Conservation (phyloP, 129 eudicot species). For the Tagetes erecta region DNA sequence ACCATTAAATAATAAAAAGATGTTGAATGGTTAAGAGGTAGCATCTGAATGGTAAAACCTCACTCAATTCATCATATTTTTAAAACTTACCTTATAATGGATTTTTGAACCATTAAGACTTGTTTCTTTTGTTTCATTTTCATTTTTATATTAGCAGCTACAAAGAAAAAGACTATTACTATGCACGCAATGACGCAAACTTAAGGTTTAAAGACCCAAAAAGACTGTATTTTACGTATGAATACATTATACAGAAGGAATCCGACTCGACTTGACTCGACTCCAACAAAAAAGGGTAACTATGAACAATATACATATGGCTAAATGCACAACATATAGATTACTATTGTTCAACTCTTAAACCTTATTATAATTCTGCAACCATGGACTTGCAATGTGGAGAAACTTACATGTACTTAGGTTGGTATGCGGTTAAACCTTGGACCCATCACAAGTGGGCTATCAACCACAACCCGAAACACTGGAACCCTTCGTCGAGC, state of each 20-base stretch:
- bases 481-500: constrained; percentile 37
- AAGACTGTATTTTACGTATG: constrained; percentile 1
- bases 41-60: too few species aligned
- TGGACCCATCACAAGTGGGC: constrained; percentile 24
- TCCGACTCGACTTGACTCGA: background rate
- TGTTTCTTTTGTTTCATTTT: too few species aligned
- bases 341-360: constrained; percentile 4
- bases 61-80: too few species aligned
- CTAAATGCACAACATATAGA: constrained; percentile 1
- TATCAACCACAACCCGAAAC: constrained; percentile 37
- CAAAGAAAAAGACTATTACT: too few species aligned
- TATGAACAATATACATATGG: background rate
- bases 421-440: constrained; percentile 20
- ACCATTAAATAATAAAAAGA: too few species aligned
- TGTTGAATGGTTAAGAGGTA: too few species aligned
- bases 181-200: too few species aligned
- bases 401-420: constrained; percentile 17
- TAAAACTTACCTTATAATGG: too few species aligned
- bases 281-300: constrained; percentile 5
- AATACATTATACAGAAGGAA: background rate
- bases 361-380: constrained; percentile 20
- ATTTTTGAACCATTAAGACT: too few species aligned
- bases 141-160: too few species aligned
- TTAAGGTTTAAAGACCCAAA: background rate
- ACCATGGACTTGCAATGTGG: constrained; percentile 4